phyloP scores from a whole-genome alignment of 108 stramenopile species.

The Stephanodiscus minutulus region DNA sequence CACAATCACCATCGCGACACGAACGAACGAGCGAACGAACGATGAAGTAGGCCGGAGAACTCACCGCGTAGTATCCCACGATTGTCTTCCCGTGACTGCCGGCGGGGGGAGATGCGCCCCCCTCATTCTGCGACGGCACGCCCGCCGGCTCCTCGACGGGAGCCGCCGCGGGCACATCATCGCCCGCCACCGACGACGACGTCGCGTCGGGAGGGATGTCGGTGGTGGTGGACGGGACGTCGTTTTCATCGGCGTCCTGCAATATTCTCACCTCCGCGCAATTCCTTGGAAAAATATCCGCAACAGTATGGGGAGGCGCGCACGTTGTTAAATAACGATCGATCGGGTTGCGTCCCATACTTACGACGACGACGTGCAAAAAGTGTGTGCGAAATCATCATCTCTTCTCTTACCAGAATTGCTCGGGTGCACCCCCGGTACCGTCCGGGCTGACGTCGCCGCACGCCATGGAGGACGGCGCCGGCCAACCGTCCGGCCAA shows the following conservation, averaged over 20 bases:
- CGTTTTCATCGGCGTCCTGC: background rate
- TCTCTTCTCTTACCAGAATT: constrained; percentile 18
- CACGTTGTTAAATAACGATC: too few relatives aligned
- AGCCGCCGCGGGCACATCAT: background rate
- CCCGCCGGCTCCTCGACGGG: constrained; percentile 1
- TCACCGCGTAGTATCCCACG: constrained; percentile 43
- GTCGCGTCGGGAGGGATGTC: background rate
- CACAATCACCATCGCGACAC: background rate
- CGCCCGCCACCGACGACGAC: too few relatives aligned
- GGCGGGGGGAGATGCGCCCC: background rate
- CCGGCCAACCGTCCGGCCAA: constrained; percentile 40
- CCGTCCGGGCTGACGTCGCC: constrained; percentile 31
- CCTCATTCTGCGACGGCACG: background rate
- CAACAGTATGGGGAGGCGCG: too few relatives aligned
- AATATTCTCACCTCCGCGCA: constrained; percentile 35
- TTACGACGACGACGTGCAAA: too few relatives aligned
- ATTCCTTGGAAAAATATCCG: constrained; percentile 23
- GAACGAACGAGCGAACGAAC: background rate
- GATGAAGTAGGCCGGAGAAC: background rate
- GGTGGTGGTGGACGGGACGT: background rate
- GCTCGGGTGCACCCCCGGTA: background rate
- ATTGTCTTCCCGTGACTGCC: constrained; percentile 42
- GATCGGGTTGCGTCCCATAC: too few relatives aligned
- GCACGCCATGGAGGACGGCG: constrained; percentile 17
- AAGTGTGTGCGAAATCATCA: too few relatives aligned